phyloP scores from a whole-genome alignment of 192 early-diverging fungal species.

The Backusella liffmaniae region DNA sequence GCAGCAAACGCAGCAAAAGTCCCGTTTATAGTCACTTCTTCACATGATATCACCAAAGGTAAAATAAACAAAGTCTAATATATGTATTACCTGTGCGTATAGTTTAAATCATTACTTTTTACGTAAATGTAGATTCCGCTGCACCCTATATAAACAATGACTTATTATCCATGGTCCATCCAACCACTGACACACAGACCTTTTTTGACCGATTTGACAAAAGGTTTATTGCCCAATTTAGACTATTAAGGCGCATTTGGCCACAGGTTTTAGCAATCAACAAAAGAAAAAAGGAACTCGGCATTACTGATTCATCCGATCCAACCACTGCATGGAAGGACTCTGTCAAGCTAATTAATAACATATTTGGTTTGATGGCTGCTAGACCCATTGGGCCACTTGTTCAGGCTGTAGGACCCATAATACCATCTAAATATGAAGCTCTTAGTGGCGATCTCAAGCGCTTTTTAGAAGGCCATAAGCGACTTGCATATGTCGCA shows the following conservation, averaged over 20 bases:
- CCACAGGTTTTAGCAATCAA: neutral
- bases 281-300: neutral
- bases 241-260: neutral
- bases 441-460: neutral
- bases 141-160: slow-evolving; percentile 6
- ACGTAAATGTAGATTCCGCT: neutral
- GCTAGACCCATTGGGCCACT: slow-evolving; percentile 27
- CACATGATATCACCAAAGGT: slow-evolving; percentile 3
- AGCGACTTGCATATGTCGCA: slow-evolving; percentile 26
- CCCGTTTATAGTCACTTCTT: slow-evolving; percentile 27
- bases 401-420: slow-evolving; percentile 32
- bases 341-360: slow-evolving; percentile 27
- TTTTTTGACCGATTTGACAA: neutral
- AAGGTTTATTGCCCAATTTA: neutral
- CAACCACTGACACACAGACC: neutral
- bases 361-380: slow-evolving; percentile 16
- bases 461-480: slow-evolving; percentile 23
- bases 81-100: neutral
- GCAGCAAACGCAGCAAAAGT: slow-evolving; percentile 12
- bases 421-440: slow-evolving; percentile 25
- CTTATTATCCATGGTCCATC: neutral
- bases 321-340: slow-evolving; percentile 2
- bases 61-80: neutral
- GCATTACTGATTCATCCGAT: neutral
- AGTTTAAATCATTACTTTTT: neutral